phyloP scores from a whole-genome alignment of 176 grass and related monocot species.

The Oryza coarctata region DNA sequence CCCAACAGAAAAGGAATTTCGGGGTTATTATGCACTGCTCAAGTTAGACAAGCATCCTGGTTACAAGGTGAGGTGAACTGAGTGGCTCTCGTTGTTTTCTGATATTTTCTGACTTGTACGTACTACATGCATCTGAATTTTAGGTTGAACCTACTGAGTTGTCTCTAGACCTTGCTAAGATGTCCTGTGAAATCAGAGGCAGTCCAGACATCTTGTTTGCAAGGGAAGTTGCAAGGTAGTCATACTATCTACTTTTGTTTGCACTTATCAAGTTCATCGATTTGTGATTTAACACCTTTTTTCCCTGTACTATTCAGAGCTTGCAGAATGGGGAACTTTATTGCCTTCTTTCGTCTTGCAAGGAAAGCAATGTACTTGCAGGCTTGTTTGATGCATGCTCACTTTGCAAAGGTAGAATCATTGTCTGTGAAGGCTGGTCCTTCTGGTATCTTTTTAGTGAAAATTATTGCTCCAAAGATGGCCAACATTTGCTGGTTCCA shows the following conservation, averaged over 20 bases:
- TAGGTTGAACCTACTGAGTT: constrained; percentile 93
- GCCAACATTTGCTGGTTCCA: background rate
- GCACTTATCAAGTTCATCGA: background rate
- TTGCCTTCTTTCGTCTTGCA: constrained; percentile 91
- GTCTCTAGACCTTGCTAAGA: constrained; percentile 93
- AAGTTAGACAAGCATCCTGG: constrained; percentile 99
- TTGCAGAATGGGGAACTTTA: constrained; percentile 78
- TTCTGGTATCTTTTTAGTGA: constrained; percentile 15
- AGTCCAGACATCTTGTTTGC: constrained; percentile 81
- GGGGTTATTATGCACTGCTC: constrained; percentile 95
- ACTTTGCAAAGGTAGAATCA: constrained; percentile 79
- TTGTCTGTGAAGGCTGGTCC: constrained; percentile 7
- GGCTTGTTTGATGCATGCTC: constrained; percentile 97
- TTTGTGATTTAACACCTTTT: background rate
- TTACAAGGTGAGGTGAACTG: constrained; percentile 66
- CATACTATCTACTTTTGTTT: constrained; percentile 7
- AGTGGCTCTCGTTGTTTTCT: constrained; percentile 25
- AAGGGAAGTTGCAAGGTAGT: constrained; percentile 85
- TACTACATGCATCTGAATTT: constrained; percentile 24
- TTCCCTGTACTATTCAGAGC: constrained; percentile 59
- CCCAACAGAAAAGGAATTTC: constrained; percentile 83
- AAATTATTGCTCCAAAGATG: constrained; percentile 21
- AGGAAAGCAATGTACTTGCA: constrained; percentile 88
- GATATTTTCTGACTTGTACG: constrained; percentile 33
- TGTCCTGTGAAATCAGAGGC: constrained; percentile 80